Evolutionary conservation across 2,329 filamentous ascomycete genomes (phyloP).

Genomic region (Lasiodiplodia gonubiensis): DNA sequence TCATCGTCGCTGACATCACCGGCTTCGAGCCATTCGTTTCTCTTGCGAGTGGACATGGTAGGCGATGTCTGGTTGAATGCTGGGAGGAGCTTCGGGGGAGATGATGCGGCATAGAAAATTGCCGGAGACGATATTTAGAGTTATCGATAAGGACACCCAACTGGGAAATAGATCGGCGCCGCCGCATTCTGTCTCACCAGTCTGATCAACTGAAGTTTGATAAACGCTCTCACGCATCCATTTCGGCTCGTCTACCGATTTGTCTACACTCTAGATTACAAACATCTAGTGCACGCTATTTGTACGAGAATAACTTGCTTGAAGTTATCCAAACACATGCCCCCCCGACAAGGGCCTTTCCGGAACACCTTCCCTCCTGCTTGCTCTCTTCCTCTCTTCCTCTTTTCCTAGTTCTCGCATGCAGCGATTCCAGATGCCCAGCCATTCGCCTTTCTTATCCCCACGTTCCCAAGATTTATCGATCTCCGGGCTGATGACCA

Average conservation of each 20-base stretch:
- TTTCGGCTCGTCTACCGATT: not conserved
- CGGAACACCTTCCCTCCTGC: not conserved
- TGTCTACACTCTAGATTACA: not conserved
- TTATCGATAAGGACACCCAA: slow-evolving; percentile 16
- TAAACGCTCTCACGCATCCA: not conserved
- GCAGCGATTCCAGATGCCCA: slow-evolving; percentile 7
- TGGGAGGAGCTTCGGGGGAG: slow-evolving; percentile 2
- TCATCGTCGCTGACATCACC: slow-evolving; percentile 50
- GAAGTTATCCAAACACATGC: not conserved
- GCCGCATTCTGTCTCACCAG: not conserved
- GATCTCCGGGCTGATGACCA: slow-evolving; percentile 60
- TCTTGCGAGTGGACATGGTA: slow-evolving; percentile 70
- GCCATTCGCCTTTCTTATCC: slow-evolving; percentile 7
- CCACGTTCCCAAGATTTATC: slow-evolving; percentile 34
- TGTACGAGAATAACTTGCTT: not conserved
- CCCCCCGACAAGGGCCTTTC: not conserved
- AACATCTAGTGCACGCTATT: not conserved
- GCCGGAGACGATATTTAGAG: not conserved
- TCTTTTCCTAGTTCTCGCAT: not conserved
- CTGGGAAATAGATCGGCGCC: not conserved
- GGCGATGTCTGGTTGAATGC: not conserved
- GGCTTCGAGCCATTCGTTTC: slow-evolving; percentile 72
- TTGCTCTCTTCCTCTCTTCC: no score
- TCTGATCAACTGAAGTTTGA: not conserved
- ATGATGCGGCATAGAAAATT: slow-evolving; percentile 19